Evolutionary conservation across 129 eudicot genomes (phyloP).

Genomic region (Tagetes patula): DNA sequence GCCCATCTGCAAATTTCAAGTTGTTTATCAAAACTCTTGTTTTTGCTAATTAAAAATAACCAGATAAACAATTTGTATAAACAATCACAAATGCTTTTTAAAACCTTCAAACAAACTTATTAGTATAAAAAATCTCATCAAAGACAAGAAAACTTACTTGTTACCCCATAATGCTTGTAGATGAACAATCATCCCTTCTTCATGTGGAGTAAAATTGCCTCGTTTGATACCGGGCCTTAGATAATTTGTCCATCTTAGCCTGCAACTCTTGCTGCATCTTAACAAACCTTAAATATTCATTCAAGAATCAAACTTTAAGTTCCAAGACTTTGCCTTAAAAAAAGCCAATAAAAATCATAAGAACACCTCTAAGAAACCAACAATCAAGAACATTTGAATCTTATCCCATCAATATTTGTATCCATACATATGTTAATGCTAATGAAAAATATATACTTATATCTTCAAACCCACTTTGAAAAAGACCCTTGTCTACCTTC

Average conservation of each 20-base stretch:
- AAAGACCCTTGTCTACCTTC: too few species aligned
- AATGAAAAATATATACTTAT: not conserved
- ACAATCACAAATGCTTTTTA: not conserved
- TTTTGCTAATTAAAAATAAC: not conserved
- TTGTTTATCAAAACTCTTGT: not conserved
- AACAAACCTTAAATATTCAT: conserved; percentile 53
- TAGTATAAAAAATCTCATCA: not conserved
- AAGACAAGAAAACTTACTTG: conserved; percentile 52
- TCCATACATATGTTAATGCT: not conserved
- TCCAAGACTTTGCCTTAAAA: not conserved
- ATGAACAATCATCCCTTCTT: conserved; percentile 91
- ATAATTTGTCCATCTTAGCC: conserved; percentile 93
- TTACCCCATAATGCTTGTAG: conserved; percentile 86
- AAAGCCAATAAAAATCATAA: not conserved
- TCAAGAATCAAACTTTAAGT: conserved; percentile 18
- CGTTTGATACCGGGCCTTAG: conserved; percentile 87
- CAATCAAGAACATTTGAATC: not conserved
- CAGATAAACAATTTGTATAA: not conserved
- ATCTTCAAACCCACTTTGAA: not conserved
- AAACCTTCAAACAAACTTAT: not conserved
- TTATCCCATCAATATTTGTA: too few species aligned
- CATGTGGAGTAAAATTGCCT: conserved; percentile 89
- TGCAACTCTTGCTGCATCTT: conserved; percentile 93
- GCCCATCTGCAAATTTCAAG: conserved; percentile 65
- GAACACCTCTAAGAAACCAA: not conserved